Percentiles rank a stretch among this genome's conserved stretches.
Conservation (phyloP, 805 yeast genomes). For the Kluyveromyces aestuarii region DNA sequence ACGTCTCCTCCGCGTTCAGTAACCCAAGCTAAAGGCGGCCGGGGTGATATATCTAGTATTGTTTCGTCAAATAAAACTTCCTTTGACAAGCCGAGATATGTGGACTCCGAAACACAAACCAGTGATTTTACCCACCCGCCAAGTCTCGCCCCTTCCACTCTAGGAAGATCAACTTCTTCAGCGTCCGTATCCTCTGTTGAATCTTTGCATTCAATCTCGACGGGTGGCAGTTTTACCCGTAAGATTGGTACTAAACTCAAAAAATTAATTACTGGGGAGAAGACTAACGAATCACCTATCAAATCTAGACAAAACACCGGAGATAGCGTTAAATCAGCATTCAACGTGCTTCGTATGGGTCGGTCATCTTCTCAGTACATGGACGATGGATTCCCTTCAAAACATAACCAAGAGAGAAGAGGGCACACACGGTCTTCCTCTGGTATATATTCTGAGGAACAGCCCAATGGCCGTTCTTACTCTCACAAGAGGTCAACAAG, state of each 20-base stretch:
- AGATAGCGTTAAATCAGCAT: conserved; percentile 15
- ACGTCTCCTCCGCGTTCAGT: conserved; percentile 1
- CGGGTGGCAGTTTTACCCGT: conserved; percentile 15
- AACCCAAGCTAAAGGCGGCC: conserved; percentile 2
- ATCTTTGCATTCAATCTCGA: conserved; percentile 8
- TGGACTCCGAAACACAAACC: conserved; percentile 6
- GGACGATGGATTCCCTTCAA: conserved; percentile 2
- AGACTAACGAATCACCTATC: conserved; percentile 12
- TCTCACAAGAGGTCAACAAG: conserved; percentile 1
- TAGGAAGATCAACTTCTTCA: not conserved
- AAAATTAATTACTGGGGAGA: conserved; percentile 16
- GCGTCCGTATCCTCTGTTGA: conserved; percentile 2
- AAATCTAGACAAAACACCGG: conserved; percentile 21
- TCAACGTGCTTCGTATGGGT: conserved; percentile 10
- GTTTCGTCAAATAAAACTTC: conserved; percentile 4
- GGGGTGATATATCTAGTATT: conserved; percentile 6
- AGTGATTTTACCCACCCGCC: not conserved
- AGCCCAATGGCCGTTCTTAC: not conserved
- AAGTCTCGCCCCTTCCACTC: not conserved
- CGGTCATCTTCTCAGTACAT: conserved; percentile 10
- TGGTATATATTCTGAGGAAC: not conserved
- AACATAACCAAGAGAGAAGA: not conserved
- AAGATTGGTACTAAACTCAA: conserved; percentile 12
- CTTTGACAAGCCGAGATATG: conserved; percentile 4
- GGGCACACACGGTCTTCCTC: not conserved